phyloP scores from a whole-genome alignment of 306 rosid species.

The Vigna mungo region DNA sequence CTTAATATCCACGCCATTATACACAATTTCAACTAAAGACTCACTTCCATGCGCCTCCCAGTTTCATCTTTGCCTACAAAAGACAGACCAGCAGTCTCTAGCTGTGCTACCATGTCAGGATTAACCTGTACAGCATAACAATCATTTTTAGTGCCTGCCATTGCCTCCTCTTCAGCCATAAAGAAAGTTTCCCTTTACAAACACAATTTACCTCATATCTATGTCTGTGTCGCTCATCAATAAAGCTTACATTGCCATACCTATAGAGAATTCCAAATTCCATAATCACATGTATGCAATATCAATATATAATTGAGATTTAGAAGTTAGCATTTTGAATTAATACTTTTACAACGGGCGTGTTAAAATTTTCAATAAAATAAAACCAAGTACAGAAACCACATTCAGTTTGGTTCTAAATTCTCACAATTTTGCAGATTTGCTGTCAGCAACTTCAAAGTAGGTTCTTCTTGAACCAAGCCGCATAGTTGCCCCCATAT shows the following conservation, averaged over 20 bases:
- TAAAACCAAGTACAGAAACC: constrained; percentile 8
- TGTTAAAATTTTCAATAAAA: neutral
- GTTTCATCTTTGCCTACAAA: constrained; percentile 89
- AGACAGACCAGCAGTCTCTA: constrained; percentile 81
- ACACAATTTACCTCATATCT: constrained; percentile 75
- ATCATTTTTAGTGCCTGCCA: neutral
- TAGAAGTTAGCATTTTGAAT: neutral
- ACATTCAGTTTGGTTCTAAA: constrained; percentile 40
- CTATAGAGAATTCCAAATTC: constrained; percentile 49
- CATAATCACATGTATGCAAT: constrained; percentile 25
- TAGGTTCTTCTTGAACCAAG: constrained; percentile 91
- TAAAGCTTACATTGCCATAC: constrained; percentile 65
- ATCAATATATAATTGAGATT: constrained; percentile 7
- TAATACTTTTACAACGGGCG: neutral
- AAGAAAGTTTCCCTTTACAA: constrained; percentile 20
- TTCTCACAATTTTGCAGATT: constrained; percentile 89
- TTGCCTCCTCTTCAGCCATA: constrained; percentile 1
- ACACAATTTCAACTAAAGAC: constrained; percentile 22
- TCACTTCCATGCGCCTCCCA: constrained; percentile 81
- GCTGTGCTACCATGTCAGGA: constrained; percentile 80
- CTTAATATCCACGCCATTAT: neutral
- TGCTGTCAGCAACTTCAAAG: constrained; percentile 72
- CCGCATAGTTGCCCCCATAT: constrained; percentile 99
- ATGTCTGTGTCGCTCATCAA: constrained; percentile 92
- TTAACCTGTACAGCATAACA: constrained; percentile 64